Percentiles rank a stretch among this genome's conserved stretches.
Conservation (phyloP, 495 filamentous ascomycete genomes). For the Xylona heveae region DNA sequence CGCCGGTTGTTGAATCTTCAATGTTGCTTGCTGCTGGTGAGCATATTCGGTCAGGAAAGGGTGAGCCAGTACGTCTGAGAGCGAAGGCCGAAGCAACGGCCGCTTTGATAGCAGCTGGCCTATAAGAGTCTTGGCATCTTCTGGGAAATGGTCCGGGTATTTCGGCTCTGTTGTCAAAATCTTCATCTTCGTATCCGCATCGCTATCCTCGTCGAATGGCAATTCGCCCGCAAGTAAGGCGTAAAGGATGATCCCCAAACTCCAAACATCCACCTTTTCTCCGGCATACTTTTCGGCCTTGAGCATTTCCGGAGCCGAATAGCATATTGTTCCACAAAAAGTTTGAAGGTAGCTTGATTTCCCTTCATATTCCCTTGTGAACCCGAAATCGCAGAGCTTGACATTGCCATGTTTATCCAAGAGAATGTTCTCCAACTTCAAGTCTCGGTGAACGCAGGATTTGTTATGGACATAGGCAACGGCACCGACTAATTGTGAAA, state of each 20-base stretch:
- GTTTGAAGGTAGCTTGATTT: conserved; percentile 91
- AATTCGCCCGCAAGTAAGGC: conserved; percentile 81
- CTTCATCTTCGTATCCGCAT: conserved; percentile 56
- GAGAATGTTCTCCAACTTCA: conserved; percentile 94
- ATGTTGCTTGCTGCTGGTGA: conserved; percentile 70
- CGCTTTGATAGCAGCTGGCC: conserved; percentile 68
- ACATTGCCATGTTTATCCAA: conserved; percentile 95
- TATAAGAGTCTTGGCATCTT: conserved; percentile 55
- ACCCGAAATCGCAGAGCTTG: conserved; percentile 97
- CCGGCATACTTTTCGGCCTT: conserved; percentile 96
- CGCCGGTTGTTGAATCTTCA: conserved; percentile 63
- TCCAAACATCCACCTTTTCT: conserved; percentile 97
- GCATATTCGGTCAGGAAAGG: conserved; percentile 80
- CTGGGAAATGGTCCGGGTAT: conserved; percentile 60
- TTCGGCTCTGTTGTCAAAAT: conserved; percentile 70
- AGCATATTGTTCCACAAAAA: conserved; percentile 94
- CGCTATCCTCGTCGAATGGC: conserved; percentile 89
- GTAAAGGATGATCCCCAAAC: conserved; percentile 87
- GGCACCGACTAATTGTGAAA: conserved; percentile 86
- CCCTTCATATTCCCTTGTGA: conserved; percentile 91
- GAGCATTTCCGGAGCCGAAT: conserved; percentile 95
- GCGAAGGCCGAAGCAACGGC: conserved; percentile 58
- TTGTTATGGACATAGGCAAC: conserved; percentile 91
- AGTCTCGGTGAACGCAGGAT: conserved; percentile 86
- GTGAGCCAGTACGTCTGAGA: conserved; percentile 77